A percentile compares a stretch with the other conserved stretches of the same genome.
Conservation (phyloP, 202 grass and related monocot species). For the Panicum virgatum region DNA sequence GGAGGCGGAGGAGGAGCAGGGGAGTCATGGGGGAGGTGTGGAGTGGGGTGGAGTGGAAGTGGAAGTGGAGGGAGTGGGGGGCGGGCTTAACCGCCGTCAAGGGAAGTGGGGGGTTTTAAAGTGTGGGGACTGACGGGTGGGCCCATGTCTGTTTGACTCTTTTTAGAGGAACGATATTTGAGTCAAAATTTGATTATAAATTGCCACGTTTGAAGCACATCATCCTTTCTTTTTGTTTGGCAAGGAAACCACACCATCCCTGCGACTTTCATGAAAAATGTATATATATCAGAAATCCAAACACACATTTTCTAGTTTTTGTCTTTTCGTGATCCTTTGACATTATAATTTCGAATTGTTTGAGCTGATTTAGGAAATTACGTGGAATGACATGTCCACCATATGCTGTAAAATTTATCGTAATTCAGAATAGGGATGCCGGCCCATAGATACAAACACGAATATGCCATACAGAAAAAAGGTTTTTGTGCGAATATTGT, state of each 20-base stretch:
- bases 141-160: background rate
- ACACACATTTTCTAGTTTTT: no score
- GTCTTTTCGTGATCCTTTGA: no score
- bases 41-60: background rate
- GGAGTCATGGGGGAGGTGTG: slow-evolving; percentile 47
- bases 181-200: background rate
- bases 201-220: background rate
- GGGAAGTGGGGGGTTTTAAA: background rate
- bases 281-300: no score
- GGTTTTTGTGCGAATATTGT: no score
- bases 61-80: slow-evolving; percentile 7
- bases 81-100: background rate
- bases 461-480: no score
- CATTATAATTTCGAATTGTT: no score
- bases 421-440: no score
- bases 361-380: no score
- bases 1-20: slow-evolving; percentile 38
- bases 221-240: background rate
- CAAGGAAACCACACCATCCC: background rate
- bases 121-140: background rate
- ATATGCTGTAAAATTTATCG: no score
- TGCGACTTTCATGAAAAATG: background rate
- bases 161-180: background rate
- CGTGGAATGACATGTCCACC: no score
- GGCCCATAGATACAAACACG: no score